Evolutionary conservation across 306 rosid species (phyloP).

Genomic region (Cicer bijugum): DNA sequence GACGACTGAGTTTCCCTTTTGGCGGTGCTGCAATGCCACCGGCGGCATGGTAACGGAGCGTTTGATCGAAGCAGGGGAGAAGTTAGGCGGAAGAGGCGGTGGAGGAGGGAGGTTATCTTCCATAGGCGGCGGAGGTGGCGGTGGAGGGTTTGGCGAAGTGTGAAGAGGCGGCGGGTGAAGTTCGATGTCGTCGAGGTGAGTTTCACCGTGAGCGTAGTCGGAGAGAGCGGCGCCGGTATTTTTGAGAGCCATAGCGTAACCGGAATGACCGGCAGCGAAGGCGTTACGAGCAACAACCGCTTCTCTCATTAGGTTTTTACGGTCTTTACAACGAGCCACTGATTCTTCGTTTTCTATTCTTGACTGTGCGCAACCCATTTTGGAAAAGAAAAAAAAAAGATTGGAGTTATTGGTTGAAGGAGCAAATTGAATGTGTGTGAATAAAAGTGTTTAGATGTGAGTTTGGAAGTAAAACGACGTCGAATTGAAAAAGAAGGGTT

Average conservation of each 20-base stretch:
- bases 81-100: constrained; percentile 73
- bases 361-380: constrained; percentile 90
- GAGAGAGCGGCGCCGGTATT: constrained; percentile 87
- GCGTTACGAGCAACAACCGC: constrained; percentile 82
- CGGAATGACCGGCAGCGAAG: constrained; percentile 85
- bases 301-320: constrained; percentile 65
- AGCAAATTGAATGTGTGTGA: neutral
- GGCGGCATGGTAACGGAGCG: constrained; percentile 79
- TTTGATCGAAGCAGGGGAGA: constrained; percentile 66
- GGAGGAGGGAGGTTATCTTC: constrained; percentile 61
- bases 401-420: neutral
- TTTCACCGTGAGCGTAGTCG: constrained; percentile 80
- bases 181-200: constrained; percentile 45
- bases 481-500: constrained; percentile 8
- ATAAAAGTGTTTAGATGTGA: neutral
- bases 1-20: constrained; percentile 37
- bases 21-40: constrained; percentile 45
- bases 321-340: constrained; percentile 77
- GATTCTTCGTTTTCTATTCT: constrained; percentile 88
- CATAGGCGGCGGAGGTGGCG: constrained; percentile 61
- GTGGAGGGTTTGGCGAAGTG: constrained; percentile 57
- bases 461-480: constrained; percentile 33
- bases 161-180: constrained; percentile 58
- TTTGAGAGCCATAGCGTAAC: constrained; percentile 67
- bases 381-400: neutral